Evolutionary conservation across 1,284 basidiomycete genomes (phyloP).

Genomic region (Moesziomyces sp.): DNA sequence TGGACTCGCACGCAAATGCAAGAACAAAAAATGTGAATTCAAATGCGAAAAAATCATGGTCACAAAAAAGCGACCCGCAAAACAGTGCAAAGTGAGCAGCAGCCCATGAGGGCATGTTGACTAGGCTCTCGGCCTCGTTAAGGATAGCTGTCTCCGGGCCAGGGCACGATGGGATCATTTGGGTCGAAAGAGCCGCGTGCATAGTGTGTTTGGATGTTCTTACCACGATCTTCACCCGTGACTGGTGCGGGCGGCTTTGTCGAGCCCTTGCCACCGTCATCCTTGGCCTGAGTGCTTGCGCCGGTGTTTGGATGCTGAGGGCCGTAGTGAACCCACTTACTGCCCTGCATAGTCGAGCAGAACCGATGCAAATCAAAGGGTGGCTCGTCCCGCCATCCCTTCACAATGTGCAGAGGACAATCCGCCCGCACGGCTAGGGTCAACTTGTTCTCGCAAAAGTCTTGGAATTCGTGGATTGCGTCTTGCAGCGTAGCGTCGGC

Average conservation of each 20-base stretch:
- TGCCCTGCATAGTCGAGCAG: conserved; percentile 20
- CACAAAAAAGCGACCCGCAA: too few species aligned
- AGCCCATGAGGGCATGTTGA: neutral
- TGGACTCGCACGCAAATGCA: too few species aligned
- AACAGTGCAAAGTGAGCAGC: too few species aligned
- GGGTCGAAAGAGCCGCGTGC: conserved; percentile 12
- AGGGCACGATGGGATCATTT: conserved; percentile 19
- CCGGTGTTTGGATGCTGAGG: neutral
- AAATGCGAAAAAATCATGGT: too few species aligned
- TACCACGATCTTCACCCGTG: neutral
- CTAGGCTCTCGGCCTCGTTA: neutral
- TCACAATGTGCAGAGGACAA: conserved; percentile 35
- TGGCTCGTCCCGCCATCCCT: conserved; percentile 35
- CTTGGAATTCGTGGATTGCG: conserved; percentile 38
- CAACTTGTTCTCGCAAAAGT: conserved; percentile 48
- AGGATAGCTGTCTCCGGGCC: neutral
- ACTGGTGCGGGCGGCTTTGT: neutral
- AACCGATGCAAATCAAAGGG: conserved; percentile 42
- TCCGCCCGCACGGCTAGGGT: conserved; percentile 38
- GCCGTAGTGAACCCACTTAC: conserved; percentile 6
- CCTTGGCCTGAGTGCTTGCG: neutral
- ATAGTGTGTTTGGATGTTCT: too few species aligned
- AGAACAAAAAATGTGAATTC: too few species aligned
- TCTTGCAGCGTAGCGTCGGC: conserved; percentile 21
- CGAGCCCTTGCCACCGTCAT: neutral